These are phyloP conservation scores for Coemansia sp. DNA, from an alignment of 192 early-diverging fungal species.

Conservation along the genomic window DNA sequence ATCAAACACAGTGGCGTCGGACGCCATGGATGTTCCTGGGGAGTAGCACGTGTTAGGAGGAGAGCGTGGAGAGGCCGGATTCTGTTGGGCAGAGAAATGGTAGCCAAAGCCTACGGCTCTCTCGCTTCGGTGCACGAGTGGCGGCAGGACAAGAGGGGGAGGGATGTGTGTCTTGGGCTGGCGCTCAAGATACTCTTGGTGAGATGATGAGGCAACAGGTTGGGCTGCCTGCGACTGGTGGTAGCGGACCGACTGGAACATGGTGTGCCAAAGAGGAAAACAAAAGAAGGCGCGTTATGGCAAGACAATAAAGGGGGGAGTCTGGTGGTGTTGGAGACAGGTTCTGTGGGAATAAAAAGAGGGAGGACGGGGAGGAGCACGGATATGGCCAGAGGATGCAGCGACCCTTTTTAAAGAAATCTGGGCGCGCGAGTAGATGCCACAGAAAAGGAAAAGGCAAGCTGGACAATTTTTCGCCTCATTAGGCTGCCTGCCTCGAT, in stretches of 20 bases:
- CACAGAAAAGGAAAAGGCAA: background rate
- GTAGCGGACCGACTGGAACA: conserved; percentile 19
- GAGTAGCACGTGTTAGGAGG: conserved; percentile 25
- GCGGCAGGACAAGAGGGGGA: conserved; percentile 8
- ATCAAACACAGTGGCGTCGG: conserved; percentile 22
- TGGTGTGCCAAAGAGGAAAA: background rate
- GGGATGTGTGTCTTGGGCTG: background rate
- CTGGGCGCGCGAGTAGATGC: conserved; percentile 5
- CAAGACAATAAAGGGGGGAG: conserved; percentile 6
- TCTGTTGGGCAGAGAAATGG: background rate
- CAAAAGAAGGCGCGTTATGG: background rate
- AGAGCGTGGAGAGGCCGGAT: conserved; percentile 11
- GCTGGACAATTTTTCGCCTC: conserved; percentile 4
- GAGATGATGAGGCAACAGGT: conserved; percentile 11
- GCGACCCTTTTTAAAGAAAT: conserved; percentile 8
- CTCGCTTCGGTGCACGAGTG: conserved; percentile 2
- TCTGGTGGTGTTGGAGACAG: background rate
- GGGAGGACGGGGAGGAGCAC: conserved; percentile 1
- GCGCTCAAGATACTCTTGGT: conserved; percentile 27
- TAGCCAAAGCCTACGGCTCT: background rate
- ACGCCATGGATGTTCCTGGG: conserved; percentile 15
- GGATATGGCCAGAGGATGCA: background rate
- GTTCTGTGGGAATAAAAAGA: conserved; percentile 1
- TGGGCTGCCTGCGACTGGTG: conserved; percentile 9
- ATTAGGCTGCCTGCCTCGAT: background rate